Percentiles rank a stretch among this genome's conserved stretches.
Conservation (phyloP, 2,329 filamentous ascomycete genomes). For the Exophiala dermatitidis region DNA sequence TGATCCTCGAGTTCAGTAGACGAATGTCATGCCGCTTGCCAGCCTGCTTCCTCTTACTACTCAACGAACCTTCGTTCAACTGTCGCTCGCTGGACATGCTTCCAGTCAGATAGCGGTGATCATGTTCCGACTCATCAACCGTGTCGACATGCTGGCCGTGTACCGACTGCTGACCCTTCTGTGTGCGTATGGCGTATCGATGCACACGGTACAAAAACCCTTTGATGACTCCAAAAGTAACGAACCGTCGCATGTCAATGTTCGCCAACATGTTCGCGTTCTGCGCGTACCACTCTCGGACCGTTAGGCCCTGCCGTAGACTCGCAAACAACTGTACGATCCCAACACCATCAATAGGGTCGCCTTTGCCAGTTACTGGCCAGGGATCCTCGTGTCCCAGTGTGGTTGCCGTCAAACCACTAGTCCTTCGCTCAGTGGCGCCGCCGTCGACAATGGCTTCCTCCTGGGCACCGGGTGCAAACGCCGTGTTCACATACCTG, state of each 20-base stretch:
- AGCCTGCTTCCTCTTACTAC: constrained; percentile 3
- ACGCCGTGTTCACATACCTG: constrained; percentile 63
- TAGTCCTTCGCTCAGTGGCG: constrained; percentile 14
- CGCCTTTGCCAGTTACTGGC: constrained; percentile 35
- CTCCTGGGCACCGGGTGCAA: constrained; percentile 31
- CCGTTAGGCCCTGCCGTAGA: constrained; percentile 74
- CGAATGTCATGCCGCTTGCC: constrained; percentile 3
- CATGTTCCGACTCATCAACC: not conserved
- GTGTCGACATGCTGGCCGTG: not conserved
- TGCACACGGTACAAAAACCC: constrained; percentile 88
- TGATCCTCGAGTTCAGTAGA: constrained; percentile 25
- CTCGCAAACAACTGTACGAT: constrained; percentile 78
- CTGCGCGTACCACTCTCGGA: constrained; percentile 77
- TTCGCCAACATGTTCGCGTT: constrained; percentile 65
- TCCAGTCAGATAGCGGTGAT: constrained; percentile 2
- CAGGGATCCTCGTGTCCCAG: constrained; percentile 33
- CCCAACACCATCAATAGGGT: constrained; percentile 37
- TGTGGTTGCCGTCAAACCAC: constrained; percentile 23
- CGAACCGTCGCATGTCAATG: constrained; percentile 82
- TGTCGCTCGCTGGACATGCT: constrained; percentile 23
- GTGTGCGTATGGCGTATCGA: constrained; percentile 66
- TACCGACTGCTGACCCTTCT: constrained; percentile 14
- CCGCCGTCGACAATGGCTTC: constrained; percentile 17
- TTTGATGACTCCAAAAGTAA: constrained; percentile 95
- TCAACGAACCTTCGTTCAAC: constrained; percentile 10